Evolutionary conservation across 2,329 filamentous ascomycete species (phyloP).

Genomic region (Venturia oleaginea): DNA sequence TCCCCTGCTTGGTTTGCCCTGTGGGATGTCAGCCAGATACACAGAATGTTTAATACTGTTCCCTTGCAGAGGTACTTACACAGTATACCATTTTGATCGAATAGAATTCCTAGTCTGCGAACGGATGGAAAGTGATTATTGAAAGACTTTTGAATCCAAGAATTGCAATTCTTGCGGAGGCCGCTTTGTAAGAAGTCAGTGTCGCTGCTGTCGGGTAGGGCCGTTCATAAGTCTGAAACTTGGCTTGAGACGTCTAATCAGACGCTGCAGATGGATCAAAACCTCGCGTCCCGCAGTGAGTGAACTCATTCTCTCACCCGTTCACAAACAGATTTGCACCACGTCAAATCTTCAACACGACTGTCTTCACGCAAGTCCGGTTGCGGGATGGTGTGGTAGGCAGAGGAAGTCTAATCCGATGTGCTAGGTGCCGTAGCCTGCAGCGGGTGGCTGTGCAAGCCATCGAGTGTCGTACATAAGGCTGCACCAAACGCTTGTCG

Average conservation of each 20-base stretch:
- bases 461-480: background rate
- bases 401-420: background rate
- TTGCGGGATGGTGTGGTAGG: background rate
- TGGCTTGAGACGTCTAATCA: slow-evolving; percentile 9
- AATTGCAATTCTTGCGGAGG: slow-evolving; percentile 8
- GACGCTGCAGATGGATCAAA: background rate
- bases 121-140: background rate
- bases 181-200: slow-evolving; percentile 5
- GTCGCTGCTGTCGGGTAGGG: background rate
- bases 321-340: background rate
- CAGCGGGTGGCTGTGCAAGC: background rate
- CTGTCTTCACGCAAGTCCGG: background rate
- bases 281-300: background rate
- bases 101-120: background rate
- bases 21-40: background rate
- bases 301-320: background rate
- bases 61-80: slow-evolving; percentile 2
- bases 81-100: slow-evolving; percentile 12
- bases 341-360: background rate
- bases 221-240: slow-evolving; percentile 10
- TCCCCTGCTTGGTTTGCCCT: slow-evolving; percentile 39
- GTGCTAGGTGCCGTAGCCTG: background rate
- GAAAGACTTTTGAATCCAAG: background rate
- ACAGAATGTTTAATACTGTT: background rate
- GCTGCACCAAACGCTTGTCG: slow-evolving; percentile 3